phyloP scores from a whole-genome alignment of 2,329 filamentous ascomycete species.

The Hymenoscyphus albidus region DNA sequence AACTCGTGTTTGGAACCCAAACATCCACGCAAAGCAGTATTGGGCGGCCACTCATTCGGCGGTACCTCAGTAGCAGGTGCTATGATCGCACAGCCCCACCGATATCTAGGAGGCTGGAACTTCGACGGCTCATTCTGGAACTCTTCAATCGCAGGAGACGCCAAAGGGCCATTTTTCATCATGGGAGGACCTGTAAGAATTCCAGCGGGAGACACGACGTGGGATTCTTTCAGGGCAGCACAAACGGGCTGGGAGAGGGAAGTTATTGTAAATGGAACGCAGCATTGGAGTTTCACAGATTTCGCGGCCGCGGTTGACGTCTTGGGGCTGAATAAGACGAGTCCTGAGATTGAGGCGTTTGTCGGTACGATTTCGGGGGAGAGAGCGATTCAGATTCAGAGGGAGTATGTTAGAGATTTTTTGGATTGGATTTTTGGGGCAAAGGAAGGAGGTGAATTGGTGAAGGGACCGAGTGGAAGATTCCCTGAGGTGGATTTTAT shows the following conservation, averaged over 20 bases:
- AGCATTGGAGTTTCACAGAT: neutral
- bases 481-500: neutral
- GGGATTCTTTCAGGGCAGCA: neutral
- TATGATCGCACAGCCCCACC: neutral
- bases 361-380: neutral
- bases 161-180: neutral
- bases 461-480: neutral
- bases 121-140: conserved; percentile 1
- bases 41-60: conserved; percentile 2
- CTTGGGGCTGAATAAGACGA: neutral
- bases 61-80: neutral
- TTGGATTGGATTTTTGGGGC: neutral
- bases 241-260: neutral
- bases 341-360: neutral
- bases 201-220: neutral
- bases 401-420: neutral
- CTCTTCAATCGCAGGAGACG: neutral
- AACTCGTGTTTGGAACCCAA: too few relatives aligned
- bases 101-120: neutral
- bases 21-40: neutral
- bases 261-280: neutral
- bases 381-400: neutral
- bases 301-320: neutral
- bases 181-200: neutral
- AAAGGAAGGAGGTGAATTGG: neutral